Evolutionary conservation across 768 basidiomycete species (phyloP), one percentile per base, ranked within the genome.

Genomic region (Infundibulicybe gibba): DNA sequence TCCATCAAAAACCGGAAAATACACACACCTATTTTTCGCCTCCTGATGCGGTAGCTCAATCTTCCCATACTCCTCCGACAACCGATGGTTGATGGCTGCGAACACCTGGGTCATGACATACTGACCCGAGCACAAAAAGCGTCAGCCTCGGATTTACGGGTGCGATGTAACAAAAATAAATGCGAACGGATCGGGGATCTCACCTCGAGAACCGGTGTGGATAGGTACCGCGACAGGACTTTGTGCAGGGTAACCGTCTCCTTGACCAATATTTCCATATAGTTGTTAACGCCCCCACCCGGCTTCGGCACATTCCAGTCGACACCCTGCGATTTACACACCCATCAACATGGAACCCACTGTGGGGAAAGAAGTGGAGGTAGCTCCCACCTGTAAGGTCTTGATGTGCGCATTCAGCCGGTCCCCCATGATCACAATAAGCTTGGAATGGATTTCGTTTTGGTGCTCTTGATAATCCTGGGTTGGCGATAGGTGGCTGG

Each of bases 381-480:
- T 42, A 40, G 47, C 40, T 43, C 65, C 61, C 52, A 87, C 91
- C 71, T 89, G 84, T 44, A 98, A 74, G 19, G 87, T 75, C 56
- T 81, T 85, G 61, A 92, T 86, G 62, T 98, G 95, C 1, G 87
- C 83, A 55, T 74, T 80, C 39, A 98, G 71, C 47, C 95, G 80
- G 67, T 98, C 95, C 33, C 93, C 87, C 97, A 99, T 99, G 68
- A 98, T 99, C 37, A 92, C 90, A 49, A 99, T 87, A 46, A 99
- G 75, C 70, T 99, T 99, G 43, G 91, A 81, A 64, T 98, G 95
- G 45, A 99, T 98, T 72, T 98, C 97, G 60, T 95, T 90, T 66
- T 99, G 97, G 66, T 99, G 97, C 65, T 98, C 97, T 76, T 98
- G 95, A 60, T 89, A 98, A 65, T 98, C 97, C 87, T 94, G 59